Base-by-base conservation (phyloP, 78 protist genomes). In the Dictyostelium purpureum region DNA sequence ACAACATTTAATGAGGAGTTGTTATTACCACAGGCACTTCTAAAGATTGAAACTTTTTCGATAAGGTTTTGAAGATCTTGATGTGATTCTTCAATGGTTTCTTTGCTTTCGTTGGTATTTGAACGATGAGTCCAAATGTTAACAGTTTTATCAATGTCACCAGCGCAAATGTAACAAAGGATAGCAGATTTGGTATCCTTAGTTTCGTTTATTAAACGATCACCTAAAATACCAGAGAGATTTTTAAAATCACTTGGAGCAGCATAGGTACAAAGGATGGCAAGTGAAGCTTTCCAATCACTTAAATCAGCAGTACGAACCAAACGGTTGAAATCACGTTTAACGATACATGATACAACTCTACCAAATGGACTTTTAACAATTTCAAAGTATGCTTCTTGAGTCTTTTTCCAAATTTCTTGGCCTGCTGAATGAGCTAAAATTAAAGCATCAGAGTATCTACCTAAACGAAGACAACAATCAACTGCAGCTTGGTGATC, bases 121-220 rank as follows among this genome's bases (percentile, higher is more conserved):
- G 14, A 49, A 11, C 52, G 28, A 9, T 77, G 66, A 11, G 81
- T 79, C 97, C 97, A 96, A 51, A 96, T 65, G 51, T 70, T 40
- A 28, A 70, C 80, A 33, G 94, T 61, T 42, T 74, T 81, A 26
- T 82, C 95, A 19, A 89, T 70, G 51, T 96, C 95, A 31, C 96
- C 95, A n/a, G 97, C 96, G 56, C 97, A 96, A 43, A 96, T 96
- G 65, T 88, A 96, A 82, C 97, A 96, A 40, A 88, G 89, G 18
- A 78, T 90, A 33, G 97, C 97, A 2, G 88, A 24, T 33, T 52
- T 70, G 11, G 24, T 49, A 28, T 95, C 94, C 19, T 73, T 74
- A 0, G 76, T 76, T n/a, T 94, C 94, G 1, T 57, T 69, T 47
- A 67, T 43, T 21, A 95, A 82, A 56, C 97, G 91, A 18, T 63